A percentile compares a stretch with the other conserved stretches of the same genome.
phyloP scores from a whole-genome alignment of 139 green algal species.

The Chlamydomonas eustigma region DNA sequence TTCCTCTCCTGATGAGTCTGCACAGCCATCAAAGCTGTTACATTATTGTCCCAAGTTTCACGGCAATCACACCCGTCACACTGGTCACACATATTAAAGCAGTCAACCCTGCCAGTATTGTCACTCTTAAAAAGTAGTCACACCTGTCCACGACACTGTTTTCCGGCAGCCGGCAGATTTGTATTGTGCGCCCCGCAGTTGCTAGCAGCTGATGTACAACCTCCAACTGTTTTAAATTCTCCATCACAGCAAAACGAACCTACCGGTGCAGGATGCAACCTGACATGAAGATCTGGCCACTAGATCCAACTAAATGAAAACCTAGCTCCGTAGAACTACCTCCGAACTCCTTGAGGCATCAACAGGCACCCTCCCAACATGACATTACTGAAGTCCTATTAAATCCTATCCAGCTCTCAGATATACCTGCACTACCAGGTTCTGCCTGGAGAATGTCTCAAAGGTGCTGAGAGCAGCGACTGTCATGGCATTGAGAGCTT shows the following conservation, averaged over 20 bases:
- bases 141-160: slow-evolving; percentile 9
- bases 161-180: slow-evolving; percentile 5
- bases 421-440: slow-evolving; percentile 14
- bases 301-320: too few species aligned
- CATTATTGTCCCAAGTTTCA: too few species aligned
- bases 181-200: neutral
- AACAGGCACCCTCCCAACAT: too few species aligned
- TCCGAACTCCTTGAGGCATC: too few species aligned
- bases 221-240: slow-evolving; percentile 4
- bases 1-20: too few species aligned
- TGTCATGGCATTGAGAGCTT: slow-evolving; percentile 7
- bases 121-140: neutral
- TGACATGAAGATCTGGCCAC: too few species aligned
- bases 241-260: neutral
- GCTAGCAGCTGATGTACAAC: slow-evolving; percentile 5
- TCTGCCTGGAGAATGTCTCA: slow-evolving; percentile 2
- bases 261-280: too few species aligned
- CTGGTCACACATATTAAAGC: too few species aligned
- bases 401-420: neutral
- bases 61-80: too few species aligned
- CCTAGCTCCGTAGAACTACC: too few species aligned
- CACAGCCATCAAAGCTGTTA: too few species aligned
- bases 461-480: slow-evolving; percentile 4
- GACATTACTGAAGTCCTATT: neutral
- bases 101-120: too few species aligned